Conservation (phyloP, 768 basidiomycete species). For the Amanita phalloides region DNA sequence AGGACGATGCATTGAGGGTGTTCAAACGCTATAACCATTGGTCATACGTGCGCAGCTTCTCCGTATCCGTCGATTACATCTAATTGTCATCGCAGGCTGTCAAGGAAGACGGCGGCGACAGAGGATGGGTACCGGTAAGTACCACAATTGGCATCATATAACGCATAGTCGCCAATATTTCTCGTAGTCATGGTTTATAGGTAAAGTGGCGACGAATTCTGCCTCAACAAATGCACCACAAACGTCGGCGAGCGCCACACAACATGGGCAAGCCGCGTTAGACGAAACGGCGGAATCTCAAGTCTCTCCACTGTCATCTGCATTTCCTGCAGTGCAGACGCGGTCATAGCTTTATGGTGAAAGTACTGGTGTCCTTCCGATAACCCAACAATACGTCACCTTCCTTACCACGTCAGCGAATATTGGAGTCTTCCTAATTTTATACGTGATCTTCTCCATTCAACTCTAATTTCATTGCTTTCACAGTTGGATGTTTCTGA, state of each 20-base stretch:
- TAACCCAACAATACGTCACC: not conserved
- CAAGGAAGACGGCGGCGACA: conserved; percentile 85
- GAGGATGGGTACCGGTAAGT: conserved; percentile 91
- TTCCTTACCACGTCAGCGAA: not conserved
- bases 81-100: conserved; percentile 49
- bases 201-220: conserved; percentile 44
- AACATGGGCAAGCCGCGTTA: conserved; percentile 13
- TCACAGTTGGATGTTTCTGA: not conserved
- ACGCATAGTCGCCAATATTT: conserved; percentile 5
- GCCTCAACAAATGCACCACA: conserved; percentile 38
- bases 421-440: not conserved
- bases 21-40: conserved; percentile 99
- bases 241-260: conserved; percentile 31
- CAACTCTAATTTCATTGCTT: not conserved
- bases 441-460: not conserved
- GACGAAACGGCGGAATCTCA: conserved; percentile 38
- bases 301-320: conserved; percentile 75
- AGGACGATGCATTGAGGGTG: conserved; percentile 83
- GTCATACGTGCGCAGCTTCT: conserved; percentile 59
- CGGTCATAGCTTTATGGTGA: conserved; percentile 4
- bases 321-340: conserved; percentile 50
- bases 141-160: not conserved
- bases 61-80: conserved; percentile 6
- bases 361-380: not conserved
- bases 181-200: conserved; percentile 84